A percentile compares a stretch with the other conserved stretches of the same genome.
These are phyloP conservation scores for Trypanosoma vivax DNA, from an alignment of 208 protist species.

Conservation along the genomic window DNA sequence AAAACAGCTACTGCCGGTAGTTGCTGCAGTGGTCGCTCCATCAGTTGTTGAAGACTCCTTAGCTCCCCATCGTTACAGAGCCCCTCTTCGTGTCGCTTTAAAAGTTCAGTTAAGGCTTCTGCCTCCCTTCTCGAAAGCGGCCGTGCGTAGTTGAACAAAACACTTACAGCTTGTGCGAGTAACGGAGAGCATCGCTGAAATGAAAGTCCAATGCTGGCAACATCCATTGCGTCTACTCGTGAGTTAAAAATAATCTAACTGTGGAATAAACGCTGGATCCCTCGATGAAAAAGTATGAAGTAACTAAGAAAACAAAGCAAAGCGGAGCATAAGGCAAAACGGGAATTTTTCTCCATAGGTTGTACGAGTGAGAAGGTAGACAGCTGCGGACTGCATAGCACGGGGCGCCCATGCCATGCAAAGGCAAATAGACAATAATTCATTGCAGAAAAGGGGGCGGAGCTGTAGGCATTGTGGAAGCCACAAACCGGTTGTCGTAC, in stretches of 20 bases:
- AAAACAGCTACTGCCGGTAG: conserved; percentile 60
- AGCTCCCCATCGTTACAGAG: conserved; percentile 38
- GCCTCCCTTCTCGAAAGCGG: conserved; percentile 70
- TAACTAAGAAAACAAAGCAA: too few species aligned
- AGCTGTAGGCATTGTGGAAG: too few species aligned
- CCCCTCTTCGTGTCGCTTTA: conserved; percentile 55
- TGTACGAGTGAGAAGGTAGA: too few species aligned
- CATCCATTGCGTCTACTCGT: conserved; percentile 36
- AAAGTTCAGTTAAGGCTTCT: conserved; percentile 29
- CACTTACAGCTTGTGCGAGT: conserved; percentile 29
- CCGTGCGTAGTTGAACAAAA: conserved; percentile 64
- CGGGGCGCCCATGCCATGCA: too few species aligned
- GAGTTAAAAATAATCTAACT: not conserved
- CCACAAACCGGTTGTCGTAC: too few species aligned
- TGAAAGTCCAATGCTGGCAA: conserved; percentile 32
- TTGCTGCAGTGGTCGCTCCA: conserved; percentile 38
- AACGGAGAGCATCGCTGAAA: conserved; percentile 37
- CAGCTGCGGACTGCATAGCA: too few species aligned
- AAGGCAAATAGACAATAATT: too few species aligned
- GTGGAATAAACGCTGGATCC: too few species aligned
- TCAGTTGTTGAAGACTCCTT: conserved; percentile 36
- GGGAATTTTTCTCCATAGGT: too few species aligned
- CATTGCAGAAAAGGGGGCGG: too few species aligned
- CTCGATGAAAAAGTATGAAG: too few species aligned
- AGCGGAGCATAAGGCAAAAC: too few species aligned